A percentile compares a stretch with the other conserved stretches of the same genome.
These are phyloP conservation scores for Athelia sp. DNA, from an alignment of 1,284 basidiomycete genomes.

Conservation along the genomic window DNA sequence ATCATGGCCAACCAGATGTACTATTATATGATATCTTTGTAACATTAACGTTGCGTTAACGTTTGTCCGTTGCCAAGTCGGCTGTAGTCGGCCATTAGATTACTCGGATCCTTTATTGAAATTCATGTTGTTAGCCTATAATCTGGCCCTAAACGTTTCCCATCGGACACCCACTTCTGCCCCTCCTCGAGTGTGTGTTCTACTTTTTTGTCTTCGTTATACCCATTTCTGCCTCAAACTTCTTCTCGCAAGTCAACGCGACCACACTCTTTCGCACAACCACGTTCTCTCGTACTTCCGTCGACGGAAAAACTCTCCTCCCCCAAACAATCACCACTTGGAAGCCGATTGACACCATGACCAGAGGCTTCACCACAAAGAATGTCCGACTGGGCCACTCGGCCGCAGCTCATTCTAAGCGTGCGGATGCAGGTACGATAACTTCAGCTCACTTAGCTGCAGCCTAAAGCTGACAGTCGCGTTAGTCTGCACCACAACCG, in stretches of 20 bases:
- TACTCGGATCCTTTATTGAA: too few relatives aligned
- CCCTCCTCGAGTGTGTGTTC: too few relatives aligned
- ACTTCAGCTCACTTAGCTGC: neutral
- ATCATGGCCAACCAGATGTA: too few relatives aligned
- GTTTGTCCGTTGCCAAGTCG: too few relatives aligned
- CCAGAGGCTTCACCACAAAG: conserved; percentile 21
- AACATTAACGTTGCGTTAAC: too few relatives aligned
- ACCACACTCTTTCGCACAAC: neutral
- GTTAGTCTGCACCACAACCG: conserved; percentile 48
- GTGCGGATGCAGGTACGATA: conserved; percentile 9
- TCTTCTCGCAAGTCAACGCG: neutral
- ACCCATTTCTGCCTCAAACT: neutral
- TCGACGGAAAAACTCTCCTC: neutral
- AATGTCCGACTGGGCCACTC: conserved; percentile 22
- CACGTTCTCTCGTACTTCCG: neutral
- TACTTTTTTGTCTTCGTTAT: neutral
- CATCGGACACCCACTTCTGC: neutral
- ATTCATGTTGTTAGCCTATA: too few relatives aligned
- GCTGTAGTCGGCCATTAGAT: too few relatives aligned
- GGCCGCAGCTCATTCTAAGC: conserved; percentile 18
- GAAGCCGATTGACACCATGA: neutral
- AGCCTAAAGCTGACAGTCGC: neutral
- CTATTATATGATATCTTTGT: too few relatives aligned
- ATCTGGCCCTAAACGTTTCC: too few relatives aligned
- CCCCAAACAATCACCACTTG: neutral